phyloP scores from a whole-genome alignment of 2,329 filamentous ascomycete genomes.

The Ophiostoma tasmaniense region DNA sequence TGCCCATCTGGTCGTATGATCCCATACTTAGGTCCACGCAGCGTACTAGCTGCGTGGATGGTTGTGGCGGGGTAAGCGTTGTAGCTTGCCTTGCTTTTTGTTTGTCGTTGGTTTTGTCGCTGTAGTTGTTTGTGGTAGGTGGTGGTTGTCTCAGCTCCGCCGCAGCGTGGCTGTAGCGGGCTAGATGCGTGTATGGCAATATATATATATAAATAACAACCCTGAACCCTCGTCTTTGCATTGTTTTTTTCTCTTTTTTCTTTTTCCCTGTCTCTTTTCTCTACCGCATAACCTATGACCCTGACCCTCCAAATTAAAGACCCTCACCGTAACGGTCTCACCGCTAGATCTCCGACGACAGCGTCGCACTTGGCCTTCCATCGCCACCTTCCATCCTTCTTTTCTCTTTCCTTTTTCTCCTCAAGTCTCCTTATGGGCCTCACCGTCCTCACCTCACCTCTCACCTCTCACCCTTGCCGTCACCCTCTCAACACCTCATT shows the following conservation, averaged over 20 bases:
- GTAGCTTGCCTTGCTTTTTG: no score
- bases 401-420: not conserved
- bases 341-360: slow-evolving; percentile 5
- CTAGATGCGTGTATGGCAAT: no score
- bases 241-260: not conserved
- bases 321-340: slow-evolving; percentile 1
- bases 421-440: not conserved
- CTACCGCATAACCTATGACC: not conserved
- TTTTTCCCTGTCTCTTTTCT: no score
- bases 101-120: no score
- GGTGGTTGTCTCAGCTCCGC: no score
- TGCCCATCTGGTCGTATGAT: no score
- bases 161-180: no score
- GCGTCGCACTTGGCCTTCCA: not conserved
- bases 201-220: not conserved
- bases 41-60: no score
- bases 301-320: not conserved
- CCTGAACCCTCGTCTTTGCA: not conserved
- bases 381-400: not conserved
- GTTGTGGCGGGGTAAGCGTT: no score
- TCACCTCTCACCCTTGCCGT: not conserved
- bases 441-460: not conserved
- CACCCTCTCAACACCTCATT: not conserved
- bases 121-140: no score
- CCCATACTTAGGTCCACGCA: no score